phyloP scores from a whole-genome alignment of 2,329 filamentous ascomycete genomes.

The Epichloe sylvatica region DNA sequence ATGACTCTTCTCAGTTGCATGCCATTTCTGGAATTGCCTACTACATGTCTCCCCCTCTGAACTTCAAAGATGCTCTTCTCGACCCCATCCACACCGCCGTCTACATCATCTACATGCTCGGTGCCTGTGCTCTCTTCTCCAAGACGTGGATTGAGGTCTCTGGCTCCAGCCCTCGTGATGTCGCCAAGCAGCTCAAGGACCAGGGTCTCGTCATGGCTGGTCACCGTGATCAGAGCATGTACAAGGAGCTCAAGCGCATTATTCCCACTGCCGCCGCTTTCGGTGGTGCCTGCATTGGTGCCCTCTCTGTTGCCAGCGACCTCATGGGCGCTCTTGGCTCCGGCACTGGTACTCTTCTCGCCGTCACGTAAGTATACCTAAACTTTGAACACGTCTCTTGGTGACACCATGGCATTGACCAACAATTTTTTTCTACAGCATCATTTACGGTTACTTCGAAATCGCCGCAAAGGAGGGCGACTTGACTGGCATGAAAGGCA shows the following conservation, averaged over 20 bases:
- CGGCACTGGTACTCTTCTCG: conserved; percentile 93
- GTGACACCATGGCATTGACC: neutral
- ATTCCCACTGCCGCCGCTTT: conserved; percentile 97
- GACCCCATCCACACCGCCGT: conserved; percentile 93
- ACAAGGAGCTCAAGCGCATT: conserved; percentile 98
- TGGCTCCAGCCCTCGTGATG: conserved; percentile 90
- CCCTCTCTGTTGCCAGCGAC: conserved; percentile 87
- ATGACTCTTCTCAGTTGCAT: conserved; percentile 89
- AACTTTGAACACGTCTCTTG: neutral
- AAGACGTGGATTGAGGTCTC: conserved; percentile 99
- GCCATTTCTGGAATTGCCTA: conserved; percentile 90
- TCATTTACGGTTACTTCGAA: conserved; percentile 99
- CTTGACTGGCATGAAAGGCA: conserved; percentile 65
- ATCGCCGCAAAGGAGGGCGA: conserved; percentile 98
- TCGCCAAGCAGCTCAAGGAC: conserved; percentile 99
- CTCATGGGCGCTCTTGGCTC: conserved; percentile 90
- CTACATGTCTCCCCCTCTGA: conserved; percentile 98
- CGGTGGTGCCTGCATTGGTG: conserved; percentile 97
- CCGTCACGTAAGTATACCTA: conserved; percentile 74
- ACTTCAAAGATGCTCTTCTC: conserved; percentile 91
- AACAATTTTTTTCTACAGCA: conserved; percentile 35
- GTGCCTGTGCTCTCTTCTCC: conserved; percentile 94
- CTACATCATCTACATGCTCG: conserved; percentile 96
- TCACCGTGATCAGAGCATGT: conserved; percentile 99
- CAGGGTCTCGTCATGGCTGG: conserved; percentile 99